These are phyloP conservation scores for Metahyphopichia silvanorum DNA, from an alignment of 805 yeast species.

Conservation along the genomic window DNA sequence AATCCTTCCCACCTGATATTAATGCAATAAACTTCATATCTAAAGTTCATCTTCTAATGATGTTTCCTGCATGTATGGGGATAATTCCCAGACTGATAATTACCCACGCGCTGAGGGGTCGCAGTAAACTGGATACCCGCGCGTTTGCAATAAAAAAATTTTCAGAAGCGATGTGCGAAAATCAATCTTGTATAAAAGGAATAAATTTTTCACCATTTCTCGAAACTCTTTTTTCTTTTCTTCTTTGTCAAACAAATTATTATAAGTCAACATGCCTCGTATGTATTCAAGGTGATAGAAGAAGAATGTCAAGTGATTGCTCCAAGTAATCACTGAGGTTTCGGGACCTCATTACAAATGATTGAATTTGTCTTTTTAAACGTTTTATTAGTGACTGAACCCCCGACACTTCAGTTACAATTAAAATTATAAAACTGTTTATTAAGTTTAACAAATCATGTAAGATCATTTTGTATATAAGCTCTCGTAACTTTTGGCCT, in stretches of 20 bases:
- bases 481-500: not conserved
- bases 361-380: no score
- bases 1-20: conserved; percentile 95
- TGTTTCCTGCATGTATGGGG: no score
- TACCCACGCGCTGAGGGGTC: no score
- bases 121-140: no score
- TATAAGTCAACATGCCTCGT: conserved; percentile 58
- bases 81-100: no score
- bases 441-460: not conserved
- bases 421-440: conserved; percentile 4
- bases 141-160: no score
- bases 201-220: conserved; percentile 1
- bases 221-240: conserved; percentile 6
- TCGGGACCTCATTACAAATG: conserved; percentile 68
- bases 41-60: not conserved
- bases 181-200: conserved; percentile 1
- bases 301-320: conserved; percentile 2
- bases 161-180: not conserved
- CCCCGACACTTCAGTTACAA: conserved; percentile 85
- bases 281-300: conserved; percentile 31
- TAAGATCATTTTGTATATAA: not conserved
- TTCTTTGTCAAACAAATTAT: conserved; percentile 9
- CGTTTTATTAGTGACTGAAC: conserved; percentile 55
- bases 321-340: conserved; percentile 41
- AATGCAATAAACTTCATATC: conserved; percentile 90